Conservation (phyloP, 2,329 filamentous ascomycete genomes). For the Elsinoe ampelina region DNA sequence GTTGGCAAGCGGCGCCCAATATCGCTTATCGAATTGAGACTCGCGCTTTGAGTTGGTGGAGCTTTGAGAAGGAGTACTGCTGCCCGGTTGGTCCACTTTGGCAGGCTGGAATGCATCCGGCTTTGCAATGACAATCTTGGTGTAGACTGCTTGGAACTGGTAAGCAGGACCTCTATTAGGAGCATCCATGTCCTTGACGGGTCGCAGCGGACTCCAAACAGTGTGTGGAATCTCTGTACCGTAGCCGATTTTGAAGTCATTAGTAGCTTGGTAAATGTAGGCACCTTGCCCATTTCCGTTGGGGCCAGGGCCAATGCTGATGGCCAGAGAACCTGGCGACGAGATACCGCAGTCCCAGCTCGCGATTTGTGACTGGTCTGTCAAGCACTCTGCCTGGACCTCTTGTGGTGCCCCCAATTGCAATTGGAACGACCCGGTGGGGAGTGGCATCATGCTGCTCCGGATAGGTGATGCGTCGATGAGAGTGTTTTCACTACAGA, state of each 20-base stretch:
- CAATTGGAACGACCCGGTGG: conserved; percentile 49
- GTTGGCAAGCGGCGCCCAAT: conserved; percentile 25
- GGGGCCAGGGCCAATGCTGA: conserved; percentile 21
- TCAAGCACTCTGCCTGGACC: conserved; percentile 48
- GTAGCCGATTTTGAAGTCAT: conserved; percentile 40
- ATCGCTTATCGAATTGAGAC: not conserved
- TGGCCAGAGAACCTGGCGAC: conserved; percentile 22
- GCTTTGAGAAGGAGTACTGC: conserved; percentile 17
- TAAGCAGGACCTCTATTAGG: conserved; percentile 50
- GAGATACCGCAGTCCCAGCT: conserved; percentile 56
- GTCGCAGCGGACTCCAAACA: conserved; percentile 35
- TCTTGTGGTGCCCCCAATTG: conserved; percentile 43
- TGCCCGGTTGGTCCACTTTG: conserved; percentile 18
- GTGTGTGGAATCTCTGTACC: conserved; percentile 50
- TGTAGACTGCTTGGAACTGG: conserved; percentile 53
- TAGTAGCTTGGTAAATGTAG: conserved; percentile 22
- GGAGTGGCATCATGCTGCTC: conserved; percentile 44
- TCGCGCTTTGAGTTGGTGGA: not conserved
- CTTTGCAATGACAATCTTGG: conserved; percentile 53
- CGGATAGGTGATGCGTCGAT: conserved; percentile 44
- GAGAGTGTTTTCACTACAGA: conserved; percentile 9
- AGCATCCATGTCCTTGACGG: conserved; percentile 50
- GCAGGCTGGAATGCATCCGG: conserved; percentile 29
- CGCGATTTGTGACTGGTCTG: conserved; percentile 43
- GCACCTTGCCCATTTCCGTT: conserved; percentile 22